Base-by-base conservation (phyloP, 805 yeast genomes). In the Kluyveromyces siamensis region DNA sequence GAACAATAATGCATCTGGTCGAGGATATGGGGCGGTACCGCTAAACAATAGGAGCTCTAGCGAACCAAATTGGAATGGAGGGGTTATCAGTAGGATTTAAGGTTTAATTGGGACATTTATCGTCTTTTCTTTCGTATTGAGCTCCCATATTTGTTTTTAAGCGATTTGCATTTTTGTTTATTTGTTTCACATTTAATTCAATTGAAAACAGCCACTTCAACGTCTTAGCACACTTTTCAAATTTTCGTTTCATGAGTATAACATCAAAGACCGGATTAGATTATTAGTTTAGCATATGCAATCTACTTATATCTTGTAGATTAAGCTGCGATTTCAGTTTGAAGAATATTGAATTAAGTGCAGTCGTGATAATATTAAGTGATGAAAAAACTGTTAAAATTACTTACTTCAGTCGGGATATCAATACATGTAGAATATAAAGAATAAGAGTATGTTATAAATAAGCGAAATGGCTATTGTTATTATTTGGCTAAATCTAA, bases 401-500 rank as follows among this genome's bases (percentile, higher is more conserved):
- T 3, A 21, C 6, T 4, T 6, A 21, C 25, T 3, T 21, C 25
- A 21, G 25, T 21, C 25, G 25, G 25, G 6, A 21, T 21, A 21
- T 21, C 25, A 21, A 21, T 21, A 21, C 6, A 21, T 21, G 25
- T 21, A 21, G 25, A 21, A 21, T 21, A 21, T 21, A 21, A 21
- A 21, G 25, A 21, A 21, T 21, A 6, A 21, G 25, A 21, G 25
- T 6, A 21, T 21, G 25, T 21, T 21, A 21, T 21, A 6, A 21
- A 21, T 21, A 21, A 21, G 25, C 25, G 25, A 21, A 21, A 21
- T 21, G 3, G 25, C 25, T 21, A 44, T 30, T 38, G 47, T 49
- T 49, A 48, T 41, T 45, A 52, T 52, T 57, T 55, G 17, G 57
- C 59, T 52, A 77, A 66, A 57, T 79, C 72, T 55, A 86, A 72